These are phyloP conservation scores for Elsinoe ampelina DNA, from an alignment of 2,329 filamentous ascomycete species.

Conservation along the genomic window DNA sequence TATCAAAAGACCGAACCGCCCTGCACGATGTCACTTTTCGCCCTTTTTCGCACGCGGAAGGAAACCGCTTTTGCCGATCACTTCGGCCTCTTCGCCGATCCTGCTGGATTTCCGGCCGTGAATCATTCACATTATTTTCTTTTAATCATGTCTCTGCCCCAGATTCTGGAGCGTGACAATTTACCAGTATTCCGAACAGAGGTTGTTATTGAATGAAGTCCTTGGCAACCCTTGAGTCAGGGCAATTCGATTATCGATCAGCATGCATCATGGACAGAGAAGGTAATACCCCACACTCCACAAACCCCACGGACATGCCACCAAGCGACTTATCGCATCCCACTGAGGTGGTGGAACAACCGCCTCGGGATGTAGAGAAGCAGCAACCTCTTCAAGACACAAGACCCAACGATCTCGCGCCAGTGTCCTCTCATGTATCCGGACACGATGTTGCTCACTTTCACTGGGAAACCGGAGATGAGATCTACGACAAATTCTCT, in stretches of 20 bases:
- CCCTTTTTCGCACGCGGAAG: no score
- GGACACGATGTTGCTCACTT: constrained; percentile 20
- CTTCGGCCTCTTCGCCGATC: no score
- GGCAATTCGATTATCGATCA: background rate
- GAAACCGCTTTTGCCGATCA: no score
- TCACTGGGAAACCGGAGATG: constrained; percentile 39
- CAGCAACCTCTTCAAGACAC: background rate
- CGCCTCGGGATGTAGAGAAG: background rate
- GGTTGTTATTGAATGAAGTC: no score
- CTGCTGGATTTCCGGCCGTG: no score
- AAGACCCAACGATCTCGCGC: constrained; percentile 12
- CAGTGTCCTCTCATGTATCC: constrained; percentile 18
- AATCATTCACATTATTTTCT: no score
- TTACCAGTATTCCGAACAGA: no score
- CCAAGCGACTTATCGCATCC: background rate
- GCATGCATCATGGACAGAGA: background rate
- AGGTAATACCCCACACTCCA: constrained; percentile 2
- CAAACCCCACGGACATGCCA: background rate
- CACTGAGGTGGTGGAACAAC: background rate
- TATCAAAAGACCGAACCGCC: no score
- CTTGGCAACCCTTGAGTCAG: background rate
- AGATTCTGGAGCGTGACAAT: no score
- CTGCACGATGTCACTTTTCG: no score
- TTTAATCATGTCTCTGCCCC: background rate
- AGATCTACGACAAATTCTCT: constrained; percentile 56